These are phyloP conservation scores for Aspergillus novofumigatus DNA, from an alignment of 2,329 filamentous ascomycete species.

Conservation along the genomic window DNA sequence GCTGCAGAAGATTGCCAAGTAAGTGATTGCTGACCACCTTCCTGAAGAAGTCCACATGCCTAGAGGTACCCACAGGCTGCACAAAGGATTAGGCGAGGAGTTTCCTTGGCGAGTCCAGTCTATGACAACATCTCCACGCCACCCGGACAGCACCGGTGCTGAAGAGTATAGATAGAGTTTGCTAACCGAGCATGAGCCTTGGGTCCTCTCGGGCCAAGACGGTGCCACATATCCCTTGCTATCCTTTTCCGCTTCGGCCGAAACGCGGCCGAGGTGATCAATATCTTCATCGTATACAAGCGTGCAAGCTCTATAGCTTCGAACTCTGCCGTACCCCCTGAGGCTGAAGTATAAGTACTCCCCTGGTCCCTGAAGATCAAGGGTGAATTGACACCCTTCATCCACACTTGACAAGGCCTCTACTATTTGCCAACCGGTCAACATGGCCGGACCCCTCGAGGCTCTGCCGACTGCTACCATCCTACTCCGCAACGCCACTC, in stretches of 20 bases:
- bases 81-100: too few species aligned
- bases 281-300: not conserved
- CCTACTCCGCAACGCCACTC: constrained; percentile 7
- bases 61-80: too few species aligned
- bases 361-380: not conserved
- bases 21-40: too few species aligned
- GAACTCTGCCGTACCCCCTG: not conserved
- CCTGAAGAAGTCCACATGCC: too few species aligned
- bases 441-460: constrained; percentile 7
- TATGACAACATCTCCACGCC: not conserved
- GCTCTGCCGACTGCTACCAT: not conserved
- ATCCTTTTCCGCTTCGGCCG: not conserved
- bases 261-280: not conserved
- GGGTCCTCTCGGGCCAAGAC: not conserved
- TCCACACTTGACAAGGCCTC: not conserved
- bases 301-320: not conserved
- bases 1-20: too few species aligned
- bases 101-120: too few species aligned
- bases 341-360: not conserved
- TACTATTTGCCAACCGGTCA: not conserved
- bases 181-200: not conserved
- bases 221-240: not conserved
- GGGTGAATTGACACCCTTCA: too few species aligned
- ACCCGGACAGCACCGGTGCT: not conserved
- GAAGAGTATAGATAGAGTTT: not conserved